Base-by-base conservation (phyloP, 495 filamentous ascomycete species). In the Parathielavia hyrcaniae region DNA sequence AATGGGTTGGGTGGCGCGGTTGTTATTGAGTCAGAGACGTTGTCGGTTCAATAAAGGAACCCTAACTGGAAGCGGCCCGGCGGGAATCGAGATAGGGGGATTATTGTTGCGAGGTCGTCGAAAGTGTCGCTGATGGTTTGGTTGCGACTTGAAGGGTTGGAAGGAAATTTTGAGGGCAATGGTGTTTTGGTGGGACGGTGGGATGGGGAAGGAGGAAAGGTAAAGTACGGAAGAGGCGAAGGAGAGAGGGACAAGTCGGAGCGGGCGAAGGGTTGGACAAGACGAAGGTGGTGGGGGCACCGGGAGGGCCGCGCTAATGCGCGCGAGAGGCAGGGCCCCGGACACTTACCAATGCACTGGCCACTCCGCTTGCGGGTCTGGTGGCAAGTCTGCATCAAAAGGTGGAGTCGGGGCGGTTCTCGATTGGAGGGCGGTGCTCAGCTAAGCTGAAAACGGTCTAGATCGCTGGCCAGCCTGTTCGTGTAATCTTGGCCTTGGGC, bases 201-300 rank as follows among this genome's bases (percentile, higher is more conserved):
- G 64, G 61, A 64, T 59, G 61, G 62, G 57, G 35, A 52, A 55
- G 59, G 41, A 35, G 58, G 55, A 56, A 60, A 30, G 61, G 59
- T 61, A 69, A 71, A 65, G 70, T 66, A 73, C 34, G 45, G 57
- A 62, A 62, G 66, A 64, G 65, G 65, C 65, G 57, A 68, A 55
- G 66, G 65, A 65, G 61, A 62, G 60, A 70, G 65, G 66, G 64
- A 64, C 69, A 73, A 60, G 66, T 62, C 66, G 67, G 66, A 64
- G 59, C 59, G 67, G 71, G 69, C 68, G 64, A 75, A 68, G 68
- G 69, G 73, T 65, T 64, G 67, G 68, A 67, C 60, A 65, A 49
- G 26, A 60, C 56, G 49, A 60, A 54, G 61, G 53, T 46, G 55
- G 54, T 58, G 64, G 63, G 66, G 59, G 64, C 64, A 61, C 68